A percentile compares a stretch with the other conserved stretches of the same genome.
These are phyloP conservation scores for Cutaneotrichosporon curvatum DNA, from an alignment of 1,284 basidiomycete species.

Conservation along the genomic window DNA sequence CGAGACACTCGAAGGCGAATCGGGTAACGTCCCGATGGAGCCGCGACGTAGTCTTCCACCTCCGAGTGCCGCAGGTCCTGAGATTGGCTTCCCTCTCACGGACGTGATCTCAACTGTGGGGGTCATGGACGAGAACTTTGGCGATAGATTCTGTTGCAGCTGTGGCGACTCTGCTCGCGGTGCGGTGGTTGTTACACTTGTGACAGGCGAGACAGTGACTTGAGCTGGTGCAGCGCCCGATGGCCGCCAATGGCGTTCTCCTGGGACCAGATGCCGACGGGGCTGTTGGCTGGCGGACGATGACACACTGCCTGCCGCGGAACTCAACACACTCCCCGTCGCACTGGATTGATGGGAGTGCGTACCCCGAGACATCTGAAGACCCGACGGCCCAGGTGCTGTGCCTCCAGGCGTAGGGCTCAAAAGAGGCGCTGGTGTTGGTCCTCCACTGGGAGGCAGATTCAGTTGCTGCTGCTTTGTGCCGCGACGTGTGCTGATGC, in stretches of 20 bases:
- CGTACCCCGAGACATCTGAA: too few species aligned
- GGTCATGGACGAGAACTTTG: background rate
- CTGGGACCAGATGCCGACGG: slow-evolving; percentile 16
- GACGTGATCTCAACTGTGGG: slow-evolving; percentile 10
- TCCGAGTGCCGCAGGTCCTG: slow-evolving; percentile 1
- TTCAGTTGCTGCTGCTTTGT: too few species aligned
- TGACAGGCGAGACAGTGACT: slow-evolving; percentile 39
- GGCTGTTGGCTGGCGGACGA: slow-evolving; percentile 1
- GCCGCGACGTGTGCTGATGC: too few species aligned
- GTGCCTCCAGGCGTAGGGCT: too few species aligned
- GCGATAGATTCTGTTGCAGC: too few species aligned
- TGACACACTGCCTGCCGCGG: slow-evolving; percentile 1
- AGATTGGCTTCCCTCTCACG: slow-evolving; percentile 4
- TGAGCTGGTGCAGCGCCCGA: slow-evolving; percentile 35
- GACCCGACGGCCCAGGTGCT: too few species aligned
- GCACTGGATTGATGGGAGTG: too few species aligned
- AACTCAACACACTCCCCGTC: background rate
- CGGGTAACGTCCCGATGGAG: slow-evolving; percentile 40
- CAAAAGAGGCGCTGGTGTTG: too few species aligned
- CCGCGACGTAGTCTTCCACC: slow-evolving; percentile 27
- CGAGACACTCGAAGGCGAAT: slow-evolving; percentile 40
- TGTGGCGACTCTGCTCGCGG: background rate
- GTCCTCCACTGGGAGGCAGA: too few species aligned
- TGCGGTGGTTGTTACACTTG: slow-evolving; percentile 37
- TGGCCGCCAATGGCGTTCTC: slow-evolving; percentile 36